These are phyloP conservation scores for Endothia cerciana DNA, from an alignment of 2,329 filamentous ascomycete genomes.

Conservation along the genomic window DNA sequence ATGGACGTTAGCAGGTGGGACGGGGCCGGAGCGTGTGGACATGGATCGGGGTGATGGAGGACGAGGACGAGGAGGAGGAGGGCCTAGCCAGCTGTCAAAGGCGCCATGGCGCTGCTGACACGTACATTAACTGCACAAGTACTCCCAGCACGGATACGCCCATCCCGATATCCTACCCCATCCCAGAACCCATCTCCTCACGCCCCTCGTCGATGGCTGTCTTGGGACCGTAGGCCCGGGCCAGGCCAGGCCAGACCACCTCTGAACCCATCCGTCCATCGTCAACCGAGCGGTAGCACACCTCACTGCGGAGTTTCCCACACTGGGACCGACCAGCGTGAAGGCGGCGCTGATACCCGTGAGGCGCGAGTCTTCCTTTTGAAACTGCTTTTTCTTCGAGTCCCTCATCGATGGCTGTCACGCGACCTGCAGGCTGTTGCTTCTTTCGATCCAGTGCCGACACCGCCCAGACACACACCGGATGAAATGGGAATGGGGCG, in stretches of 20 bases:
- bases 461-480: background rate
- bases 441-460: background rate
- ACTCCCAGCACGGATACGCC: background rate
- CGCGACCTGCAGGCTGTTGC: too few relatives aligned
- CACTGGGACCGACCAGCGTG: too few relatives aligned
- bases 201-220: background rate
- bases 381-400: too few relatives aligned
- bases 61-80: background rate
- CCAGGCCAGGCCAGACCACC: background rate
- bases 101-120: background rate
- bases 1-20: background rate
- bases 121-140: background rate
- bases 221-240: background rate
- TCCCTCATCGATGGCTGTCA: background rate
- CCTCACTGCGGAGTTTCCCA: background rate
- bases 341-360: background rate
- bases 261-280: background rate
- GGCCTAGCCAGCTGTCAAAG: background rate
- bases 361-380: too few relatives aligned
- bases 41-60: background rate
- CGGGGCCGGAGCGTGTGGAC: background rate
- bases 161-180: background rate
- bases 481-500: background rate
- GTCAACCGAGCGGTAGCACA: background rate
- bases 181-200: background rate